A percentile compares a stretch with the other conserved stretches of the same genome.
These are phyloP conservation scores for Ophiostoma sp. DNA, from an alignment of 2,329 filamentous ascomycete genomes.

Conservation along the genomic window DNA sequence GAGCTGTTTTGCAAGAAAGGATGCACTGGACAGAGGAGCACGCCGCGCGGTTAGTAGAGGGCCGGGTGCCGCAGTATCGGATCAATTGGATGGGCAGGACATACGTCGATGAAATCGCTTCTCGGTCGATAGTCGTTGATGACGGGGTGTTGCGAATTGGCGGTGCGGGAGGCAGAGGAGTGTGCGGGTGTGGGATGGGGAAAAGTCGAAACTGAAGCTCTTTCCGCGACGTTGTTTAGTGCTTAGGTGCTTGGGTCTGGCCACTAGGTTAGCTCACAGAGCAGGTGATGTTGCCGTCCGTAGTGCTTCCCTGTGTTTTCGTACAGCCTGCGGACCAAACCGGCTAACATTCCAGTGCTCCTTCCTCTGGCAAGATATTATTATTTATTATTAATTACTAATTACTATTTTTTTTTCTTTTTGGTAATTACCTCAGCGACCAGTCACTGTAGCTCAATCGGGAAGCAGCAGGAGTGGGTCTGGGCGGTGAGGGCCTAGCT, in stretches of 20 bases:
- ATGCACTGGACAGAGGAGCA: neutral
- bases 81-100: neutral
- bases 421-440: constrained; percentile 10
- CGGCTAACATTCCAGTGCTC: constrained; percentile 16
- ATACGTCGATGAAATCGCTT: neutral
- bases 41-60: neutral
- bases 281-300: no score
- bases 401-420: constrained; percentile 6
- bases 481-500: constrained; percentile 18
- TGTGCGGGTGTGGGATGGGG: constrained; percentile 1
- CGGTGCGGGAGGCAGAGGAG: neutral
- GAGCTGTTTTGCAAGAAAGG: neutral
- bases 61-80: neutral
- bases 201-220: constrained; percentile 8
- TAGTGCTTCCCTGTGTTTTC: no score
- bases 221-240: neutral
- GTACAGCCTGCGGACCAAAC: constrained; percentile 23
- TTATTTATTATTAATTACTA: neutral
- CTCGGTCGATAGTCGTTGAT: neutral
- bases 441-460: no score
- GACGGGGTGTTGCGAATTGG: neutral
- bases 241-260: neutral
- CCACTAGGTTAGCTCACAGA: neutral
- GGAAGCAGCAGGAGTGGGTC: neutral
- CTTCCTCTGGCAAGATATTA: neutral